These are phyloP conservation scores for Apophysomyces variabilis DNA, from an alignment of 371 early-diverging fungal species.

Conservation along the genomic window DNA sequence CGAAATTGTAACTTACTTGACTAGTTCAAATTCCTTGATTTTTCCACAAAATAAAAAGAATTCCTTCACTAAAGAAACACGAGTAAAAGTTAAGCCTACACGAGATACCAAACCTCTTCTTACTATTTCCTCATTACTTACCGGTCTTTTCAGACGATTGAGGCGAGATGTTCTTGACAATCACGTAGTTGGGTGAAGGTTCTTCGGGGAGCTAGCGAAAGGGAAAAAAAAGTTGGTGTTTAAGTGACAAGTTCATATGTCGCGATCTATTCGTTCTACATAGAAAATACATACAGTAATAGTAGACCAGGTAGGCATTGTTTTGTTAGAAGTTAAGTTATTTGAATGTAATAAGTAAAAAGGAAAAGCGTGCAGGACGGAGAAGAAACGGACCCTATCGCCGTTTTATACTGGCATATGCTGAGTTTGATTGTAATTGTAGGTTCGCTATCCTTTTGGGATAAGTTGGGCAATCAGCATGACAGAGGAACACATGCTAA, in stretches of 20 bases:
- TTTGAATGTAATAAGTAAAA: neutral
- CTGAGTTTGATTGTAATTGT: neutral
- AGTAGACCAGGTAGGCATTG: conserved; percentile 7
- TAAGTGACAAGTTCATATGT: neutral
- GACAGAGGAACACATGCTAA: conserved; percentile 6
- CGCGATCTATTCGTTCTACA: neutral
- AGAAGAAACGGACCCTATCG: neutral
- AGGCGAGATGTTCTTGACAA: conserved; percentile 61
- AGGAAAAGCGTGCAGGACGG: neutral
- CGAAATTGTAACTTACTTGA: conserved; percentile 46
- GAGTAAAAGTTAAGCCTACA: neutral
- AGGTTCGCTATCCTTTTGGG: neutral
- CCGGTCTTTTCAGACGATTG: conserved; percentile 59
- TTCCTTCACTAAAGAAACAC: conserved; percentile 52
- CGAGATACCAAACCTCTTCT: neutral
- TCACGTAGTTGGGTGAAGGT: conserved; percentile 58
- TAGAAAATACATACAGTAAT: neutral
- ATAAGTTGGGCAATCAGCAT: neutral
- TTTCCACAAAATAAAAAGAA: conserved; percentile 76
- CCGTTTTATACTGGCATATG: neutral
- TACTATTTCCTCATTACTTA: conserved; percentile 17
- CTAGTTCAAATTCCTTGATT: conserved; percentile 65
- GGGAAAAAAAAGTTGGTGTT: neutral
- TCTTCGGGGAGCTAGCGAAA: conserved; percentile 53
- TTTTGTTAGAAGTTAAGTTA: neutral